Base-by-base conservation (phyloP, 768 basidiomycete genomes). In the Leucocoprinus sp. region DNA sequence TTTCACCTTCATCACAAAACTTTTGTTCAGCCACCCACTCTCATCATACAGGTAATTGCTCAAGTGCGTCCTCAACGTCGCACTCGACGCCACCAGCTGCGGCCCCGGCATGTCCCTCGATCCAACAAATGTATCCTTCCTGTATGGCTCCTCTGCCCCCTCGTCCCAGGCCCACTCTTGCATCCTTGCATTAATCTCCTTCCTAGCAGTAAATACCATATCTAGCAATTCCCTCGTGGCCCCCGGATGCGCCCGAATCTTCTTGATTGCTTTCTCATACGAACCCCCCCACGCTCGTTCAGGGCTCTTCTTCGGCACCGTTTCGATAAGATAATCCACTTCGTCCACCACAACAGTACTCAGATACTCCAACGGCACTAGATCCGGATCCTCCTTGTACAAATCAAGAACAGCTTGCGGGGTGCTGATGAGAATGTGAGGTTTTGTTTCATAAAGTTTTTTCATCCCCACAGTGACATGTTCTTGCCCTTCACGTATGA, bases 261-360 rank as follows among this genome's bases (percentile, higher is more conserved):
- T 72, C 50, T 62, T 66, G 50, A 60, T 59, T 23, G 64, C 64
- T 54, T 68, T 71, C 47, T 60, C 59, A 35, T 53, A 51, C 6
- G 66, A 63, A 38, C 60, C 58, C 41, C 54, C 57, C 41, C 61
- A 69, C 24, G 67, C 66, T 57, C 56, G 70, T 55, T 52, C 65
- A 35, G 59, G 61, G 45, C 61, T 60, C 48, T 64, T 69, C 48
- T 56, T 59, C 11, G 80, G 73, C 4, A 71, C 61, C 2, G 69
- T 74, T 48, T 74, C 75, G 43, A 90, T 66, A 31, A 88, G 64
- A 58, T 80, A 82, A 55, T 89, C 87, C 37, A 77, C 80, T 57
- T 89, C 86, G 52, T 89, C 86, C 44, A 88, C 77, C 27, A 80
- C 78, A 37, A 89, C 70, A 1, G 71, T 74, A 11, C 72, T 72